Evolutionary conservation across 2,329 filamentous ascomycete species (phyloP).

Genomic region (Cytospora piceicola): DNA sequence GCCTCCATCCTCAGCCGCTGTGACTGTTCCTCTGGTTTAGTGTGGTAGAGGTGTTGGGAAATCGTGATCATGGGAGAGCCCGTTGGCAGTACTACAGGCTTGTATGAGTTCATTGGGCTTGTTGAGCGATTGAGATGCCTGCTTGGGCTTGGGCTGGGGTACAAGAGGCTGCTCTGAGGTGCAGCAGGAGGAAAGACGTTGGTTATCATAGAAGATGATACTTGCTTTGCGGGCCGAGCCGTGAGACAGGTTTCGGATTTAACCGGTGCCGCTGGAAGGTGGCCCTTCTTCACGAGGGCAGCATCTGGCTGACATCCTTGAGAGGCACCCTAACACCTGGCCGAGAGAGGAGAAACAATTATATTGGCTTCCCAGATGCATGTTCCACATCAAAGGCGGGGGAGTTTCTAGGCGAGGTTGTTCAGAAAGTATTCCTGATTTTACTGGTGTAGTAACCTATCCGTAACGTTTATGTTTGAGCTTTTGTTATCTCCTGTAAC

Average conservation of each 20-base stretch:
- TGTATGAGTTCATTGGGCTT: background rate
- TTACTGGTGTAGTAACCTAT: background rate
- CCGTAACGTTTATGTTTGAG: background rate
- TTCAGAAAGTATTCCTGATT: no score
- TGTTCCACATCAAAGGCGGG: no score
- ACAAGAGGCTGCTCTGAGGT: background rate
- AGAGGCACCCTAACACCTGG: no score
- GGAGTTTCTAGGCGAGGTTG: no score
- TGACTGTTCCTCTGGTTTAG: background rate
- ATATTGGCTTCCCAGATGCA: no score
- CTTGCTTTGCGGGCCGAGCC: constrained; percentile 7
- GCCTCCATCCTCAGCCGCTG: background rate
- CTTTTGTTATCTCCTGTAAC: background rate
- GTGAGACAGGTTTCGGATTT: constrained; percentile 14
- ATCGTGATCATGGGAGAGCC: no score
- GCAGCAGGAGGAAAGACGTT: background rate
- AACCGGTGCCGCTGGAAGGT: background rate
- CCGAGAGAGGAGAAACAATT: no score
- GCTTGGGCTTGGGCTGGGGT: background rate
- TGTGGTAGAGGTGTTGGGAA: background rate
- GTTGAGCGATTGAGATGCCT: background rate
- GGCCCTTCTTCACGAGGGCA: background rate
- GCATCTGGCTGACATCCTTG: background rate
- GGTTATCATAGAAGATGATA: background rate
- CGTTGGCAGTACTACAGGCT: background rate